phyloP scores from a whole-genome alignment of 73 alveolate species.

The Halteria grandinella region DNA sequence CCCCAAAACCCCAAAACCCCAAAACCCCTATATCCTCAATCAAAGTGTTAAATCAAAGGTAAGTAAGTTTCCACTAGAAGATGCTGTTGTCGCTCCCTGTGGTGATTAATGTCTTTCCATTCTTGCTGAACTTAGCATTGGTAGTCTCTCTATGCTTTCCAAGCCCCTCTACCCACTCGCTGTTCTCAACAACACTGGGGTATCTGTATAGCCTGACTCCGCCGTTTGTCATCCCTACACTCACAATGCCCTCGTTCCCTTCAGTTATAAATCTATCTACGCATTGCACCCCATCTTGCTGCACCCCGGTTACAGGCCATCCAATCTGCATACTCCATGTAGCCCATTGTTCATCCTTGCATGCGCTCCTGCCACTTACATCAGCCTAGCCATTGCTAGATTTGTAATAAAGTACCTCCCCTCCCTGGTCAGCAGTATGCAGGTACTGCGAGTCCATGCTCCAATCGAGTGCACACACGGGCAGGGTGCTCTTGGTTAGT shows the following conservation, averaged over 20 bases:
- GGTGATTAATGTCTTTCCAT: slow-evolving; percentile 83
- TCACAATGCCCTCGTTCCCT: slow-evolving; percentile 72
- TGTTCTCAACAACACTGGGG: slow-evolving; percentile 81
- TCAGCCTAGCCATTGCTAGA: slow-evolving; percentile 81
- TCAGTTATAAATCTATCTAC: slow-evolving; percentile 85
- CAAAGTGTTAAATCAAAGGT: background rate
- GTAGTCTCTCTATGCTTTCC: slow-evolving; percentile 92
- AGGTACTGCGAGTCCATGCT: slow-evolving; percentile 79
- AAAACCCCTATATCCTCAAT: background rate
- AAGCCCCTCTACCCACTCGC: slow-evolving; percentile 74
- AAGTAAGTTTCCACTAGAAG: slow-evolving; percentile 83
- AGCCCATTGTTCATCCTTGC: slow-evolving; percentile 92
- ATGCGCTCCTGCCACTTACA: slow-evolving; percentile 81
- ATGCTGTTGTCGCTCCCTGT: slow-evolving; percentile 97
- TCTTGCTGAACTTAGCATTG: slow-evolving; percentile 86
- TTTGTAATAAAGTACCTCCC: slow-evolving; percentile 90
- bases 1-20: slow-evolving; percentile 11
- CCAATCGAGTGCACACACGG: slow-evolving; percentile 95
- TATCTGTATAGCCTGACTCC: slow-evolving; percentile 86
- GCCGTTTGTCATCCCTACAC: slow-evolving; percentile 91
- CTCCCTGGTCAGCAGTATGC: slow-evolving; percentile 88
- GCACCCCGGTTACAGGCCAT: slow-evolving; percentile 96
- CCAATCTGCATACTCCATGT: slow-evolving; percentile 93
- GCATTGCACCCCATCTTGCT: slow-evolving; percentile 93
- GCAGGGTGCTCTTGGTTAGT: slow-evolving; percentile 63